Percentiles rank a stretch among this genome's conserved stretches.
Conservation (phyloP, 1,139 yeast genomes). For the Tardiomyces blankii region DNA sequence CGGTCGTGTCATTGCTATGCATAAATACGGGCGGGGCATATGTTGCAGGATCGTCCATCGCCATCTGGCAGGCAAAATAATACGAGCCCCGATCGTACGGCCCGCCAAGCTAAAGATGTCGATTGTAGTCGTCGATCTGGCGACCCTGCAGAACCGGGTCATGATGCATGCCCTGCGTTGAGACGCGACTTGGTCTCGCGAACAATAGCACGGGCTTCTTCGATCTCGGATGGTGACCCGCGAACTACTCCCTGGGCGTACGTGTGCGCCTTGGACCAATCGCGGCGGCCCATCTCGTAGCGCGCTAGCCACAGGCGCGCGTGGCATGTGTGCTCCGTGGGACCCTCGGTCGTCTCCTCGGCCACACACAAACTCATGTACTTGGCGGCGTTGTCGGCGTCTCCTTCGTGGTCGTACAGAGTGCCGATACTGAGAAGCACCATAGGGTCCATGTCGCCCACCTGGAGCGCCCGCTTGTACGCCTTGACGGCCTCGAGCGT, state of each 20-base stretch:
- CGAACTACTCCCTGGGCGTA: constrained; percentile 66
- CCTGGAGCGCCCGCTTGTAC: constrained; percentile 37
- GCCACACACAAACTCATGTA: constrained; percentile 68
- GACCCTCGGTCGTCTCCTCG: constrained; percentile 49
- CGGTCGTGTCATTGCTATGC: too few relatives aligned
- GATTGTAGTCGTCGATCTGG: too few relatives aligned
- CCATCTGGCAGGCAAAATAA: too few relatives aligned
- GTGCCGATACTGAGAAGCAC: constrained; percentile 60
- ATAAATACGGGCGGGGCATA: too few relatives aligned
- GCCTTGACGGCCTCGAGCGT: constrained; percentile 51
- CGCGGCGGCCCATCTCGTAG: constrained; percentile 43
- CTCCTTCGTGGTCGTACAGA: constrained; percentile 48
- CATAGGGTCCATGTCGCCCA: constrained; percentile 38
- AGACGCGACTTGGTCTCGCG: constrained; percentile 34
- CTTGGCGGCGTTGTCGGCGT: constrained; percentile 39
- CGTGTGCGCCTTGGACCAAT: constrained; percentile 60
- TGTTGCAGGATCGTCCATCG: too few relatives aligned
- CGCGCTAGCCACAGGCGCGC: constrained; percentile 86
- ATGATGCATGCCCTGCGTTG: background rate
- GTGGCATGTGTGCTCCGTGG: constrained; percentile 65
- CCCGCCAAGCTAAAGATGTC: too few relatives aligned
- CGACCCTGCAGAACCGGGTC: too few relatives aligned
- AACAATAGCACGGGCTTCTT: constrained; percentile 78
- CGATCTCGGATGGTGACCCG: constrained; percentile 76
- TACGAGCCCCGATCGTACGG: too few relatives aligned